Conservation (phyloP, 306 rosid genomes). For the Senna siamea region DNA sequence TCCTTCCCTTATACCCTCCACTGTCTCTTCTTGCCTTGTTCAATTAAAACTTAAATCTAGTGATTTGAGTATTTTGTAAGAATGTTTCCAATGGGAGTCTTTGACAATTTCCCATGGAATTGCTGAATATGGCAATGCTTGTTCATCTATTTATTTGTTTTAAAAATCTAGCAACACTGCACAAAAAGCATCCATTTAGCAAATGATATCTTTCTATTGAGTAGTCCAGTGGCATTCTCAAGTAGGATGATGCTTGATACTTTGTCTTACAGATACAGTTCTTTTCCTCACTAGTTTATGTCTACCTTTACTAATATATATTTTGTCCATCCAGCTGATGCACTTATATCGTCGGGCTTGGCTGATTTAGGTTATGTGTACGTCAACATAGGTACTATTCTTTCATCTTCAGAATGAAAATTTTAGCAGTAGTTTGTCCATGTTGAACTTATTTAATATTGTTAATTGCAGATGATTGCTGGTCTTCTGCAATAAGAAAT, state of each 20-base stretch:
- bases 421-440: constrained; percentile 17
- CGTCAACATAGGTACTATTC: constrained; percentile 78
- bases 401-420: constrained; percentile 19
- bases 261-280: constrained; percentile 20
- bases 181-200: not conserved
- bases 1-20: not conserved
- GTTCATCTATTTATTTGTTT: not conserved
- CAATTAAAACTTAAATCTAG: not conserved
- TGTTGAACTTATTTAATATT: constrained; percentile 35
- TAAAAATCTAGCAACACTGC: not conserved
- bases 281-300: too few relatives aligned
- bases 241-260: not conserved
- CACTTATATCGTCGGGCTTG: constrained; percentile 82
- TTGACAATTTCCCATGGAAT: not conserved
- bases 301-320: not conserved
- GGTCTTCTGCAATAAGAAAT: constrained; percentile 63
- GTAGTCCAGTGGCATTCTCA: not conserved
- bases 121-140: not conserved
- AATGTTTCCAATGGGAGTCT: not conserved
- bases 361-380: constrained; percentile 85
- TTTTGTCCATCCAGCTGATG: constrained; percentile 78
- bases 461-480: constrained; percentile 87
- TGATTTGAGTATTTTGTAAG: not conserved
- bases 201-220: not conserved
- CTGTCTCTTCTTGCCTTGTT: not conserved